A percentile compares a stretch with the other conserved stretches of the same genome.
Evolutionary conservation across 768 basidiomycete genomes (phyloP).

Genomic region (Thelephora ganbajun): DNA sequence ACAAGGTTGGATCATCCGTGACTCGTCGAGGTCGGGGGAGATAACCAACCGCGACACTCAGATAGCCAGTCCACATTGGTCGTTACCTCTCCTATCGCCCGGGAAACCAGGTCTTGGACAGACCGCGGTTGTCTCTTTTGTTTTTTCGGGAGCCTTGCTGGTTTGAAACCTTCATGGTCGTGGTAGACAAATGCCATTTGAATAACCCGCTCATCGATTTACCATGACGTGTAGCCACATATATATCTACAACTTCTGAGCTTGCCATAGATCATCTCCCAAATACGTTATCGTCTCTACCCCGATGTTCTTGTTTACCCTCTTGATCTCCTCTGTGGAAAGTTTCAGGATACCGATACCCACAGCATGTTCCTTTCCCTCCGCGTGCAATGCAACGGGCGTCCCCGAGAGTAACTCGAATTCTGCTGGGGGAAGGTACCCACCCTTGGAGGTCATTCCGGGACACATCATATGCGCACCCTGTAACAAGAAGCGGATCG

Average conservation of each 20-base stretch:
- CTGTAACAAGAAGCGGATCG: slow-evolving; percentile 90
- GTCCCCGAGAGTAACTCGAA: slow-evolving; percentile 52
- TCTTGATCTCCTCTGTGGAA: slow-evolving; percentile 75
- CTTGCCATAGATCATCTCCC: slow-evolving; percentile 79
- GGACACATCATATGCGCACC: slow-evolving; percentile 98
- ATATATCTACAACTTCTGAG: slow-evolving; percentile 36
- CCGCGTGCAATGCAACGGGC: slow-evolving; percentile 86
- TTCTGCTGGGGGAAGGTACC: slow-evolving; percentile 67
- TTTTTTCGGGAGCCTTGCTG: too few relatives aligned
- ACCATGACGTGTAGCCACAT: too few relatives aligned
- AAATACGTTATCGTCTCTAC: slow-evolving; percentile 81
- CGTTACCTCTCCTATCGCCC: too few relatives aligned
- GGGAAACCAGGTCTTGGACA: too few relatives aligned
- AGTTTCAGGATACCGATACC: slow-evolving; percentile 78
- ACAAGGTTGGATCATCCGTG: slow-evolving; percentile 12
- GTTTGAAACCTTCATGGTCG: too few relatives aligned
- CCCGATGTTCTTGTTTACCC: slow-evolving; percentile 79
- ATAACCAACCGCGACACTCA: too few relatives aligned
- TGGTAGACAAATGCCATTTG: too few relatives aligned
- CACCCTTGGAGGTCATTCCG: slow-evolving; percentile 86
- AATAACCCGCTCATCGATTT: neutral
- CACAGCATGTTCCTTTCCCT: slow-evolving; percentile 87
- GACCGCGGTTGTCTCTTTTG: too few relatives aligned
- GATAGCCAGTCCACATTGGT: too few relatives aligned
- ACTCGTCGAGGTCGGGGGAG: slow-evolving; percentile 1